Evolutionary conservation across 1,284 basidiomycete species (phyloP).

Genomic region (Phellopilus nigrolimitatus): DNA sequence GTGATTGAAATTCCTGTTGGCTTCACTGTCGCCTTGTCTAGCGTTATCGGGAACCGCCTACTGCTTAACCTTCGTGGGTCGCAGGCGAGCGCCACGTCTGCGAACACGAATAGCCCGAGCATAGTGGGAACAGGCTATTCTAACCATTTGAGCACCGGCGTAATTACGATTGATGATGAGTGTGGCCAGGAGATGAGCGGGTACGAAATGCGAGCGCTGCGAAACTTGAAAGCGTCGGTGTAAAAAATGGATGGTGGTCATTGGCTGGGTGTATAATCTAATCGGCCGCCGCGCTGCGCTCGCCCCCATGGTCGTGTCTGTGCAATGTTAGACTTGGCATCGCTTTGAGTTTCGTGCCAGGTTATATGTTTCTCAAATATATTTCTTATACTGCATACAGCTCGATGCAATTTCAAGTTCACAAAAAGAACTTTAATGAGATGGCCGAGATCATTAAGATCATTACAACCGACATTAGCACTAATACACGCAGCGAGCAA

Average conservation of each 20-base stretch:
- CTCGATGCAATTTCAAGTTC: background rate
- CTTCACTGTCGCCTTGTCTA: constrained; percentile 53
- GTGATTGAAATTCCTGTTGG: constrained; percentile 50
- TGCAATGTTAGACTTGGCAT: no score
- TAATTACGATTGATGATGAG: background rate
- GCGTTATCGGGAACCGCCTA: constrained; percentile 50
- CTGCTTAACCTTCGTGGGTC: constrained; percentile 47
- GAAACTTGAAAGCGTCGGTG: constrained; percentile 3
- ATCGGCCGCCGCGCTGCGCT: no score
- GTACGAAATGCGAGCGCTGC: constrained; percentile 2
- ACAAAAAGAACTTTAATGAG: no score
- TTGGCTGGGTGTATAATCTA: no score
- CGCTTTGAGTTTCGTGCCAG: no score
- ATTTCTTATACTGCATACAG: background rate
- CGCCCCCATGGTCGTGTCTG: no score
- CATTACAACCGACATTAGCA: constrained; percentile 11
- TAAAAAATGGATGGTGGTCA: background rate
- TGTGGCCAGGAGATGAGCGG: background rate
- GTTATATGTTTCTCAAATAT: no score
- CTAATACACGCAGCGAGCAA: constrained; percentile 1
- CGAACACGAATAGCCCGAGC: background rate
- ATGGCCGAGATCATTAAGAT: no score
- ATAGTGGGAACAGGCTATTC: no score
- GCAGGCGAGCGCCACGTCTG: background rate
- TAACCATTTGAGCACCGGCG: background rate